phyloP scores from a whole-genome alignment of 1,284 basidiomycete genomes.

The Violaceomyces palustris region DNA sequence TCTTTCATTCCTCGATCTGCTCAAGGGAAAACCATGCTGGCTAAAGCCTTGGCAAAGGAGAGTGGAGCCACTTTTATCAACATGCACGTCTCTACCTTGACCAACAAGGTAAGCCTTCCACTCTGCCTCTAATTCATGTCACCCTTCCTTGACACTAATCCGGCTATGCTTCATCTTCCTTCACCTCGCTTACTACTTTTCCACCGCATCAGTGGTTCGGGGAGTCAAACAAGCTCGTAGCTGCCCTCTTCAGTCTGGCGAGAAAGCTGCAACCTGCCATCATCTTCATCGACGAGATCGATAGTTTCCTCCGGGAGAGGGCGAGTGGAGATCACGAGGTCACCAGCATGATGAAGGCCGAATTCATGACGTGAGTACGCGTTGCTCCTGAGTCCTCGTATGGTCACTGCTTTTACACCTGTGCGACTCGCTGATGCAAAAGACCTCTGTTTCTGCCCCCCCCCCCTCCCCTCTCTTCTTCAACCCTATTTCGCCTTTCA shows the following conservation, averaged over 20 bases:
- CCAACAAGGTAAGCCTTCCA: too few species aligned
- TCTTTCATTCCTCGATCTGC: not conserved
- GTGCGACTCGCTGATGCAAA: not conserved
- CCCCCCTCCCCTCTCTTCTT: too few species aligned
- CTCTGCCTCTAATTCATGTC: constrained; percentile 7
- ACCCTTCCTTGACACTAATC: too few species aligned
- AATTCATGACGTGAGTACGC: constrained; percentile 91
- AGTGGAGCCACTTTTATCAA: constrained; percentile 83
- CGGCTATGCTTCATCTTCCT: constrained; percentile 41
- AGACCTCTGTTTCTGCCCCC: not conserved
- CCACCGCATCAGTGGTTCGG: constrained; percentile 99
- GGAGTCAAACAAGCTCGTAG: constrained; percentile 93
- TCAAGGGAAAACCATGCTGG: constrained; percentile 55
- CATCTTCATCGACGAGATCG: constrained; percentile 78
- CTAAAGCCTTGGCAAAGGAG: constrained; percentile 63
- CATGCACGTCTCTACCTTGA: constrained; percentile 58
- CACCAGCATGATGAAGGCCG: constrained; percentile 98
- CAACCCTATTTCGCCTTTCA: constrained; percentile 5
- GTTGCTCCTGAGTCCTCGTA: not conserved
- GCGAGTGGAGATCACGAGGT: constrained; percentile 87
- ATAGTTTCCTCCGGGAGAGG: constrained; percentile 84
- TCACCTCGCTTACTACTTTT: constrained; percentile 81
- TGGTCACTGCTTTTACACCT: not conserved
- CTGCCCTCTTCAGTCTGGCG: constrained; percentile 70
- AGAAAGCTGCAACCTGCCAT: constrained; percentile 70